Evolutionary conservation across 208 protist genomes (phyloP), one percentile per base, ranked within the genome.

Genomic region (Leishmania braziliensis): DNA sequence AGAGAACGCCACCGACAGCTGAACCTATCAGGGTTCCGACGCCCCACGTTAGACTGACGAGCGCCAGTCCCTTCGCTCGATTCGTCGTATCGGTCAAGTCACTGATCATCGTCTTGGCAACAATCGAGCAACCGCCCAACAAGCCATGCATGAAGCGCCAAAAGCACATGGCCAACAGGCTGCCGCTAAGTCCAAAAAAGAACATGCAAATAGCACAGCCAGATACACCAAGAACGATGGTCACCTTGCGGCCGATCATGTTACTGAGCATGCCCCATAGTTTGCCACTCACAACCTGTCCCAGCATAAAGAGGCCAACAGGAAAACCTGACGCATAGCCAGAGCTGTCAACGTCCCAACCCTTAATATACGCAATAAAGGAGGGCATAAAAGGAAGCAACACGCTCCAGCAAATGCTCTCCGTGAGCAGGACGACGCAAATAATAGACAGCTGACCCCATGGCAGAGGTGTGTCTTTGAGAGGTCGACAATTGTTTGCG

Each of bases 21-120:
- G 91, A 90, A 20, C 93, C 93, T 39, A 97, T 82, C 9, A 95
- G 85, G 16, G 88, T 91, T n/a, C 93, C 93, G 0, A 94, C 74
- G 33, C 92, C 90, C 91, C 91, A 97, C 3, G 90, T 92, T 77
- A 99, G 98, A 80, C 97, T 99, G 53, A 99, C 98, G 68, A 99
- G 98, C 48, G 98, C 98, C 76, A 99, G 99, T 60, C 98, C 98
- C 73, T 92, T 89, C 14, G 93, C 89, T 63, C 94, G 84, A 62
- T 91, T 95, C 1, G 92, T 93, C 50, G 82, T 80, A 78, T 97
- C 93, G 1, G 93, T 97, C 51, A 97, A 82, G 76, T 97, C 93
- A 60, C 89, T 88, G 68, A 97, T 95, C 77, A 97, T 90, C 43
- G 92, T 94, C 75, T 97, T 97, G 65, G 93, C 90, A 68, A 91